phyloP scores from a whole-genome alignment of 257 asterid genomes.

The Solanum lignicaule region DNA sequence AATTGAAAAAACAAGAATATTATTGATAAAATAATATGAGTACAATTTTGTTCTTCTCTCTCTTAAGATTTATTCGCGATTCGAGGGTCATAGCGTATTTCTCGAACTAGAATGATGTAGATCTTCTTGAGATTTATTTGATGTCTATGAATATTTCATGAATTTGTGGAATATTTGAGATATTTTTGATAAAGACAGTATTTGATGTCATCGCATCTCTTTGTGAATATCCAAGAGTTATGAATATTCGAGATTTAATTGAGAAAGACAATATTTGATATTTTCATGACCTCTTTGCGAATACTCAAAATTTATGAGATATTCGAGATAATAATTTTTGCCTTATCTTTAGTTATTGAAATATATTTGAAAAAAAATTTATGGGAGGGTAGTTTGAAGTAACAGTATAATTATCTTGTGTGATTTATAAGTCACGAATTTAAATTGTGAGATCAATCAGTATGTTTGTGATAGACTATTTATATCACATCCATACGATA shows the following conservation, averaged over 20 bases:
- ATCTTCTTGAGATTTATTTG: neutral
- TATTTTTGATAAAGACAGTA: no score
- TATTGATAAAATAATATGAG: neutral
- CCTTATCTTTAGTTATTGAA: neutral
- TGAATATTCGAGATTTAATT: no score
- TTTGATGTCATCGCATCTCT: no score
- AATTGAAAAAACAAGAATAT: neutral
- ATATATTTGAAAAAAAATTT: neutral
- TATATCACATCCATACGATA: neutral
- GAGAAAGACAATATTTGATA: no score
- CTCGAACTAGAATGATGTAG: neutral
- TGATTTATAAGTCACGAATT: neutral
- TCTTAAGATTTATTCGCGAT: no score
- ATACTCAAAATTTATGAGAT: no score
- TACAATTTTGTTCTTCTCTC: no score
- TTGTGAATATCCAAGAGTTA: no score
- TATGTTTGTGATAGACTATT: neutral
- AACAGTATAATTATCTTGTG: neutral
- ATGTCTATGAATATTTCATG: no score
- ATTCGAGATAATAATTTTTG: neutral
- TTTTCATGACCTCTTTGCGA: no score
- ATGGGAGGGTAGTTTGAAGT: fast-evolving
- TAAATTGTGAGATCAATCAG: neutral
- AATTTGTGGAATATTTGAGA: fast-evolving
- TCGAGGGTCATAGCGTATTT: no score